These are phyloP conservation scores for Leccinum disarticulatum DNA, from an alignment of 768 basidiomycete species.

Conservation along the genomic window DNA sequence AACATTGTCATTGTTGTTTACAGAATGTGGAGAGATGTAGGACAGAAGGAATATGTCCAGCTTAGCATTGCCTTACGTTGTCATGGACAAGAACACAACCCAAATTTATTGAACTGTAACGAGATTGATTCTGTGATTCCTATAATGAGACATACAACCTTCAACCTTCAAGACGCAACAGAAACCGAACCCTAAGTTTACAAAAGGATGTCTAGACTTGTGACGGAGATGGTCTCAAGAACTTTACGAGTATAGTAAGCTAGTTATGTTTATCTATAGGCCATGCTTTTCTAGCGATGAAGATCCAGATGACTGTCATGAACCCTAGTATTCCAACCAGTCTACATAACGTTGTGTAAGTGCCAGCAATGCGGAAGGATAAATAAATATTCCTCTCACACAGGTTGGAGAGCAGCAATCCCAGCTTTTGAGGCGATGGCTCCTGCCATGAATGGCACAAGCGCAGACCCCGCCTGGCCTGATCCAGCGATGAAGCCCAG, in stretches of 20 bases:
- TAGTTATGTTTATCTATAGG: conserved; percentile 2
- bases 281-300: conserved; percentile 32
- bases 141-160: background rate
- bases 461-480: conserved; percentile 50
- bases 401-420: conserved; percentile 46
- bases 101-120: background rate
- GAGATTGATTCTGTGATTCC: background rate
- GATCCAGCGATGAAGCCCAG: conserved; percentile 56
- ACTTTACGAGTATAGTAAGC: background rate
- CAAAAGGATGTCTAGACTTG: background rate
- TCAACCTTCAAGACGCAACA: background rate
- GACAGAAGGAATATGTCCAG: background rate
- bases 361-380: background rate
- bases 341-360: conserved; percentile 3
- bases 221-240: background rate
- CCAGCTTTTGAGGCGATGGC: conserved; percentile 41
- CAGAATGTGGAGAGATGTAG: conserved; percentile 65
- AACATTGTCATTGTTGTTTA: conserved; percentile 5
- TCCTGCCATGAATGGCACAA: conserved; percentile 53
- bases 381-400: conserved; percentile 39
- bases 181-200: background rate
- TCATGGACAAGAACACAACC: background rate
- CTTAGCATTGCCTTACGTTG: background rate
- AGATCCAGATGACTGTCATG: conserved; percentile 40
- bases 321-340: conserved; percentile 39